Conservation (phyloP, 2,329 filamentous ascomycete species). For the Arthrobotrys conoides region DNA sequence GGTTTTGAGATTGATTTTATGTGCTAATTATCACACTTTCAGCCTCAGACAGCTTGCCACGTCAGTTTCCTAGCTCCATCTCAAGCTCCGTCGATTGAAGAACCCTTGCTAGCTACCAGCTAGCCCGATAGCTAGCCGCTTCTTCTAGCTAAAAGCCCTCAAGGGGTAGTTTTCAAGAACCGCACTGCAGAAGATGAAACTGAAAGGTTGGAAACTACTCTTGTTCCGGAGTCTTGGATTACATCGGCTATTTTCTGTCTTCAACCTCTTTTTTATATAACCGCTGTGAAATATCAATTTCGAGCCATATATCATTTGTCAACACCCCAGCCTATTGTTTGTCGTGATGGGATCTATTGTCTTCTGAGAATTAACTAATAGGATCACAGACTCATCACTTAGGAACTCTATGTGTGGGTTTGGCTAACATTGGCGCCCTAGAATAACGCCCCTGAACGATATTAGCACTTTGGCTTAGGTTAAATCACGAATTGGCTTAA, state of each 20-base stretch:
- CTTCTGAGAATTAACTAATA: not conserved
- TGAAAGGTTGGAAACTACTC: not conserved
- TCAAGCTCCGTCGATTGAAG: not conserved
- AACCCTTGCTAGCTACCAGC: not conserved
- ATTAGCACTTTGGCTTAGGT: too few species aligned
- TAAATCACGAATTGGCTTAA: not conserved
- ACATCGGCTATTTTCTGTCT: not conserved
- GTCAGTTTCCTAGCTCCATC: not conserved
- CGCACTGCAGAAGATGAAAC: constrained; percentile 10
- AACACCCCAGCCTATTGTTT: constrained; percentile 1
- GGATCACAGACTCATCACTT: not conserved
- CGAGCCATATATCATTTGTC: not conserved
- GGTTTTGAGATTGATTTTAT: not conserved
- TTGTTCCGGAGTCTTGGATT: not conserved
- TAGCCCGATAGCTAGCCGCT: not conserved
- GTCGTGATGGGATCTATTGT: constrained; percentile 8
- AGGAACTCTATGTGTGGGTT: not conserved
- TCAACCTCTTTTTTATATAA: not conserved
- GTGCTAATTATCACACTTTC: not conserved
- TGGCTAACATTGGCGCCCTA: not conserved
- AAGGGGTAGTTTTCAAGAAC: not conserved
- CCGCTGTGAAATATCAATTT: not conserved
- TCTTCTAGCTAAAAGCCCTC: not conserved
- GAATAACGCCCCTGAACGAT: not conserved
- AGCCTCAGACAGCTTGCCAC: not conserved